phyloP scores from a whole-genome alignment of 2,329 filamentous ascomycete genomes.

The Lasiodiplodia sp. region DNA sequence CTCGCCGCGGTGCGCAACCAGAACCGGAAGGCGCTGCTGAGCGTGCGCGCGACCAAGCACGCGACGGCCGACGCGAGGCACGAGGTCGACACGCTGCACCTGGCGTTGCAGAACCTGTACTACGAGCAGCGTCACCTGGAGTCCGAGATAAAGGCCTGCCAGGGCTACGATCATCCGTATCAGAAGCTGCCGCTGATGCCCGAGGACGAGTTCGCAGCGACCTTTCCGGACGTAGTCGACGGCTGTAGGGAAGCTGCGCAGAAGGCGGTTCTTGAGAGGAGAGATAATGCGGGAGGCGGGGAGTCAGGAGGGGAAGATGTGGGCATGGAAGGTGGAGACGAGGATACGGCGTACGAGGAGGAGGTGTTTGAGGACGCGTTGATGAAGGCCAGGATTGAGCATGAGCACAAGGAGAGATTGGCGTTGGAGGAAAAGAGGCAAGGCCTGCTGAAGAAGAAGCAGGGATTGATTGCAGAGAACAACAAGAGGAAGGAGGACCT shows the following conservation, averaged over 20 bases:
- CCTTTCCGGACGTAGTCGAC: slow-evolving; percentile 68
- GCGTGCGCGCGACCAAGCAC: slow-evolving; percentile 84
- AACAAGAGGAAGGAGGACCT: slow-evolving; percentile 94
- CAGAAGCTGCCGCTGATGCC: slow-evolving; percentile 84
- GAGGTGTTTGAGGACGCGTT: slow-evolving; percentile 84
- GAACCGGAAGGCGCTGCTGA: slow-evolving; percentile 81
- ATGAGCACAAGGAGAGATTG: slow-evolving; percentile 86
- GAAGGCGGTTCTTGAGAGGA: slow-evolving; percentile 40
- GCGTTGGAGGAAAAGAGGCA: slow-evolving; percentile 84
- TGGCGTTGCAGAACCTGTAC: slow-evolving; percentile 93
- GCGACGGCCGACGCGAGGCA: slow-evolving; percentile 85
- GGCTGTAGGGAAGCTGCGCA: slow-evolving; percentile 48
- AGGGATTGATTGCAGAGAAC: slow-evolving; percentile 75
- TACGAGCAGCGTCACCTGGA: slow-evolving; percentile 93
- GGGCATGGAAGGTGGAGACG: slow-evolving; percentile 88
- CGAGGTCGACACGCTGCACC: slow-evolving; percentile 88
- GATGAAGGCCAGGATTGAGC: slow-evolving; percentile 89
- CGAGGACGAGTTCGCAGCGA: slow-evolving; percentile 78
- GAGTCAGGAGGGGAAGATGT: slow-evolving; percentile 90
- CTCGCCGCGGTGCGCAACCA: slow-evolving; percentile 67
- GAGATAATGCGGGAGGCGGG: slow-evolving; percentile 83
- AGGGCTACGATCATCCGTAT: slow-evolving; percentile 95
- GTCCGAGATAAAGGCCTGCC: slow-evolving; percentile 88
- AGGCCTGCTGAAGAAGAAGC: slow-evolving; percentile 67
- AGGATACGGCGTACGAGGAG: slow-evolving; percentile 85